Base-by-base conservation (phyloP, 352 stramenopile genomes). In the Globisporangium nodosum region DNA sequence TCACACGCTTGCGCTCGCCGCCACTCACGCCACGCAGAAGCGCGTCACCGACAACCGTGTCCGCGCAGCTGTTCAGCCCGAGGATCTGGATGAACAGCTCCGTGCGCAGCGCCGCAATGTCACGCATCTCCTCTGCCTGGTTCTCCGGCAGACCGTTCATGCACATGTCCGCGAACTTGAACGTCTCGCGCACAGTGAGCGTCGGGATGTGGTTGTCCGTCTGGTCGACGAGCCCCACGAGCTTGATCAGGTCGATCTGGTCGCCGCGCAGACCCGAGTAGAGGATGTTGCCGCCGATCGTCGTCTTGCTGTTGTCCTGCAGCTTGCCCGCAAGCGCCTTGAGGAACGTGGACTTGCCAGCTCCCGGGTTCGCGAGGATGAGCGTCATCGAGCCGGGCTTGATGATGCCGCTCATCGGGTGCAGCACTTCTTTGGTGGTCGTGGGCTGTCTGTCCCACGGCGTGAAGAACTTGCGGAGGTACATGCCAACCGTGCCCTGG, bases 101-200 rank as follows among this genome's bases (percentile, higher is more conserved):
- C 5, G 74, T 85, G 3, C 72, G 42, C 7, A 96, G 63, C 16
- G 89, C 59, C 16, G 75, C 75, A 50, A 82, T 87, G 40, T 81
- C 63, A 18, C 78, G 71, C 52, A 95, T 68, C 65, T 96, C 78
- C 60, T 96, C 66, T 13, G 87, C 61, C 48, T 85, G 70, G 55
- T 73, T 52, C 20, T 86, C 37, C 37, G 37, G 74, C 7, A 63
- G 63, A 0, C 71, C 70, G 42, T 85, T 92, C 42, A 89, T 76
- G 61, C 86, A 97, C 60, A 96, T 78, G 62, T 95, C 96, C 11
- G 93, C 86, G 74, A 98, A 98, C 52, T 90, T 76, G 65, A 98
- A 88, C 15, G 95, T 98, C 68, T 98, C 93, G 33, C 88, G 70
- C 3, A 98, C 94, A 3, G 91, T 43, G 37, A 43, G 37, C 37